Conservation (phyloP, 257 asterid species). For the Perilla frutescens region DNA sequence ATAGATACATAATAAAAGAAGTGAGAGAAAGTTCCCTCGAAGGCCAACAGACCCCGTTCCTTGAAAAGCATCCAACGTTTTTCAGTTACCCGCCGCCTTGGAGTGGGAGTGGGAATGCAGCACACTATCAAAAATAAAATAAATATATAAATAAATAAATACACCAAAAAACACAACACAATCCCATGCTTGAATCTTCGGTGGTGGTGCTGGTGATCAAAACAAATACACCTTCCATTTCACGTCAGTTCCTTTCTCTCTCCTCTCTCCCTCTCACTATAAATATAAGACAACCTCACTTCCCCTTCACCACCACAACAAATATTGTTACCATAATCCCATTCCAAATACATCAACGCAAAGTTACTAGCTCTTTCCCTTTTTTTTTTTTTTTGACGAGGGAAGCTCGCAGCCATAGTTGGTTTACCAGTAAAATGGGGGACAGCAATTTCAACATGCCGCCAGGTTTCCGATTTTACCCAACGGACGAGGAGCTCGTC, state of each 20-base stretch:
- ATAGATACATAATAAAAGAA: background rate
- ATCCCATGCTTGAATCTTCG: slow-evolving; percentile 35
- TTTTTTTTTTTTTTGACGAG: too few species aligned
- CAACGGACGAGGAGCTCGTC: slow-evolving; percentile 90
- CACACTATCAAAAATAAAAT: background rate
- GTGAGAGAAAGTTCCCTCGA: too few species aligned
- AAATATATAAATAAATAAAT: background rate
- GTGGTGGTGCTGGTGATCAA: slow-evolving; percentile 48
- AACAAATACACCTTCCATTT: slow-evolving; percentile 57
- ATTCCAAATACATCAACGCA: background rate
- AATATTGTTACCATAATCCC: background rate
- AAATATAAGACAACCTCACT: slow-evolving; percentile 44
- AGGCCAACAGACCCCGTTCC: slow-evolving; percentile 5
- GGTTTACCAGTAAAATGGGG: slow-evolving; percentile 46
- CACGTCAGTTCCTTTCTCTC: slow-evolving; percentile 57
- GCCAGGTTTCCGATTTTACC: slow-evolving; percentile 90
- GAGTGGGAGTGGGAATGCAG: background rate
- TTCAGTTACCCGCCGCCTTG: slow-evolving; percentile 49
- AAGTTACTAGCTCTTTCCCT: background rate
- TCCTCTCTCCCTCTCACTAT: slow-evolving; percentile 42
- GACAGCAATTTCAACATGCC: slow-evolving; percentile 74
- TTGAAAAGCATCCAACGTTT: slow-evolving; percentile 49
- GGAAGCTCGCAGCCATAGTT: too few species aligned
- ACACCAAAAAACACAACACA: background rate
- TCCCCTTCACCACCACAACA: slow-evolving; percentile 15